These are phyloP conservation scores for Solanum peruvianum DNA, from an alignment of 257 asterid species.

Conservation along the genomic window DNA sequence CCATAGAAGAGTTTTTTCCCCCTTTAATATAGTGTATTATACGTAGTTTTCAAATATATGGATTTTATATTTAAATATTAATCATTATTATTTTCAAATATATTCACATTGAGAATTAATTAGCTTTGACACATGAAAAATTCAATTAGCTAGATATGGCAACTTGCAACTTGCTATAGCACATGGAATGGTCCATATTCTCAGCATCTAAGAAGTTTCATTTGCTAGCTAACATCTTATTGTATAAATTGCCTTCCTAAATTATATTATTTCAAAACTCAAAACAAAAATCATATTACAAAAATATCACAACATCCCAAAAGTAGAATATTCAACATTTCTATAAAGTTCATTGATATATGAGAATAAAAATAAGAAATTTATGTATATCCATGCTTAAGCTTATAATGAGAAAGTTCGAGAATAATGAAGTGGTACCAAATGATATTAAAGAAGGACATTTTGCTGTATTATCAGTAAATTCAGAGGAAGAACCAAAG, in stretches of 20 bases:
- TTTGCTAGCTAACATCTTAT: background rate
- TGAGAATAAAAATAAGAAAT: slow-evolving; percentile 6
- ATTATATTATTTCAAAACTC: background rate
- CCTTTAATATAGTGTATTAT: background rate
- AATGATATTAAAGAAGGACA: slow-evolving; percentile 1
- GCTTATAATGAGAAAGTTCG: slow-evolving; percentile 1
- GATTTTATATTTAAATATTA: too few species aligned
- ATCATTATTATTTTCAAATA: background rate
- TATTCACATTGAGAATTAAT: background rate
- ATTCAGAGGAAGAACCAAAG: background rate
- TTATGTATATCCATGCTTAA: background rate
- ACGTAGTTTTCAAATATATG: background rate
- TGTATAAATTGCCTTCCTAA: slow-evolving; percentile 9
- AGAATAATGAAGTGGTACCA: background rate
- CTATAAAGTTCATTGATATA: background rate
- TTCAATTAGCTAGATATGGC: background rate
- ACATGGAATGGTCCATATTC: slow-evolving; percentile 3
- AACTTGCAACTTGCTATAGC: background rate
- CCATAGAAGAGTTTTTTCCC: background rate
- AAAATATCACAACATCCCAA: background rate
- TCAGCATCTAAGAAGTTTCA: slow-evolving; percentile 35
- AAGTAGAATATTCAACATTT: background rate
- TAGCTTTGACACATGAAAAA: background rate
- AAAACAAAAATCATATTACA: background rate
- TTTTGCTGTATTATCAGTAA: background rate